Evolutionary conservation across 2,329 filamentous ascomycete species (phyloP), one percentile per base, ranked within the genome.

Genomic region (Colletotrichum tabaci): DNA sequence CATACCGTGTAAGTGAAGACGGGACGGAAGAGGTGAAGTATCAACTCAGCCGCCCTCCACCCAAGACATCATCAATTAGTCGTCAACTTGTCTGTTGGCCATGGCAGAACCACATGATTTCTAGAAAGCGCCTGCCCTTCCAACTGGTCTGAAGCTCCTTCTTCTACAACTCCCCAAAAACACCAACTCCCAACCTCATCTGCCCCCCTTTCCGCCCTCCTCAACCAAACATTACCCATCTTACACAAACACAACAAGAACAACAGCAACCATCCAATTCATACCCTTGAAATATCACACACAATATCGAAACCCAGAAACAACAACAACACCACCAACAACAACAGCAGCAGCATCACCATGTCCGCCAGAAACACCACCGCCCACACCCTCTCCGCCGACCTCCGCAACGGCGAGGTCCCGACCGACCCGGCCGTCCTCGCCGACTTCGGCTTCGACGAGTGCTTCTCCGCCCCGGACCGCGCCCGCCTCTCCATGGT

Each of bases 391-490:
- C 55, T 57, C 55, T 57, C 55, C 35, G 35, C 55, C n/a, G 55
- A 35, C 55, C 35, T 57, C 55, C 55, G 55, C 35, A 40, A 23
- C 55, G 55, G 5, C 55, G 55, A 57, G 38, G 8, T 57, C 55
- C 55, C 55, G n/a, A 57, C 55, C n/a, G 55, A 57, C 55, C 55
- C 55, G n/a, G n/a, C n/a, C 55, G 38, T 57, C 38, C 55, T 57
- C 38, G 35, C 55, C 38, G 55, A 42, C 35, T 57, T 57, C 38
- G 55, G 55, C 55, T 57, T 57, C 38, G 35, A 57, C 35, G 21
- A 40, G 6, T 57, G 55, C 55, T 57, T 57, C 55, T 57, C n/a
- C 55, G 38, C n/a, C 38, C n/a, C 15, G n/a, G 55, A 57, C 38
- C 55, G 55, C n/a, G 38, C 35, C 35, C 35, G 23, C 55, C 55